Percentiles rank a stretch among this genome's conserved stretches.
These are phyloP conservation scores for Acacia melanoxylon DNA, from an alignment of 306 rosid genomes.

Conservation along the genomic window DNA sequence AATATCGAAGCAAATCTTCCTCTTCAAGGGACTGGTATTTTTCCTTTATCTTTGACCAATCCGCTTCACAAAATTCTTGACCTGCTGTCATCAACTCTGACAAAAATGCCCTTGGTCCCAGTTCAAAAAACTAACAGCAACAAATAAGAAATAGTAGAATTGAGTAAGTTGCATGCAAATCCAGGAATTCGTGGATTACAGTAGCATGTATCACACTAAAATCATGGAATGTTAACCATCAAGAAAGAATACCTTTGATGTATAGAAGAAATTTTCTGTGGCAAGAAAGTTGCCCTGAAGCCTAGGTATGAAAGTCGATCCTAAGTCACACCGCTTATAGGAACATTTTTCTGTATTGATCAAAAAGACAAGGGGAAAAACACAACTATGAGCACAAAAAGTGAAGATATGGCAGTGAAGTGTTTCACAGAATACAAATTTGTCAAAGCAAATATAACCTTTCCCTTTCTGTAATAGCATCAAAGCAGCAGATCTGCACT, in stretches of 20 bases:
- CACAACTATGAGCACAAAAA: conserved; percentile 13
- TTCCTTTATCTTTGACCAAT: conserved; percentile 69
- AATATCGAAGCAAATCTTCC: conserved; percentile 80
- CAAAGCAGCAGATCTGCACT: conserved; percentile 86
- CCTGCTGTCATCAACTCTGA: conserved; percentile 82
- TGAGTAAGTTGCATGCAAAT: not conserved
- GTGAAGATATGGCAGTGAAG: conserved; percentile 20
- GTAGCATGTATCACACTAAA: conserved; percentile 17
- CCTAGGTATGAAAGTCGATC: conserved; percentile 83
- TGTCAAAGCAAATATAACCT: conserved; percentile 46
- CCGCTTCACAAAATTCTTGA: conserved; percentile 77
- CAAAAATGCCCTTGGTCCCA: conserved; percentile 65
- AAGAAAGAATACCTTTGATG: conserved; percentile 70
- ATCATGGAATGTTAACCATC: conserved; percentile 8
- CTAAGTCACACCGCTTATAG: conserved; percentile 64
- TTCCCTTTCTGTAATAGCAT: conserved; percentile 81
- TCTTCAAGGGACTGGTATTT: conserved; percentile 52
- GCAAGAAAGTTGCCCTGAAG: conserved; percentile 91
- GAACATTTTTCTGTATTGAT: conserved; percentile 66
- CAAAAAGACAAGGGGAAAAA: not conserved
- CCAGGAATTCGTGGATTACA: conserved; percentile 9
- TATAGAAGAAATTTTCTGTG: conserved; percentile 93
- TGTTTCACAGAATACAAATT: conserved; percentile 19
- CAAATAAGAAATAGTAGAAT: conserved; percentile 27
- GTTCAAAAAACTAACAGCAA: conserved; percentile 68